A percentile compares a stretch with the other conserved stretches of the same genome.
Conservation (phyloP, 176 grass and related monocot genomes). For the Avena atlantica region DNA sequence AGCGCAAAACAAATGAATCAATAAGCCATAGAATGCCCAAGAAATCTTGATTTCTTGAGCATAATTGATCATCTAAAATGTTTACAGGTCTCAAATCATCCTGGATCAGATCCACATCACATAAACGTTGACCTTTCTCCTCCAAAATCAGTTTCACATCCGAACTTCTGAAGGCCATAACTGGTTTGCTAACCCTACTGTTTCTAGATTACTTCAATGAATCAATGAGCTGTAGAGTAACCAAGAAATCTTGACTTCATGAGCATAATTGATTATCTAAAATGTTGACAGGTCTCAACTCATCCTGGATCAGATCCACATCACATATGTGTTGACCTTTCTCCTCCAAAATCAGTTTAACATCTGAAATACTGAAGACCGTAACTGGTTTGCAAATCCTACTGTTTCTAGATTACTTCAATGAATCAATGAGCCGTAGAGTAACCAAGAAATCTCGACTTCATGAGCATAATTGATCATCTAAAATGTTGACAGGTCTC, state of each 20-base stretch:
- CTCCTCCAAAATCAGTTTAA: background rate
- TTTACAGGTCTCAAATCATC: background rate
- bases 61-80: background rate
- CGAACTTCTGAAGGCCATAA: constrained; percentile 17
- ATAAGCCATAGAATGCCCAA: background rate
- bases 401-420: background rate
- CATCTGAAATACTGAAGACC: background rate
- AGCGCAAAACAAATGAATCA: background rate
- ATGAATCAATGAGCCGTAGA: background rate
- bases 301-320: constrained; percentile 44
- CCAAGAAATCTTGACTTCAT: background rate
- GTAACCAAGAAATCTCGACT: background rate
- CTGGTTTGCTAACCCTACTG: background rate
- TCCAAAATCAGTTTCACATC: constrained; percentile 10
- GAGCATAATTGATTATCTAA: background rate
- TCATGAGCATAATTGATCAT: background rate
- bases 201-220: background rate
- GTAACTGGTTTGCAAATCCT: background rate
- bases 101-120: constrained; percentile 41
- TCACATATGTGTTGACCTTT: constrained; percentile 15
- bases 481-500: background rate
- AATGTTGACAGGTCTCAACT: background rate
- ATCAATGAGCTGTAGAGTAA: background rate
- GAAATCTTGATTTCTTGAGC: background rate
- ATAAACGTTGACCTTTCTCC: constrained; percentile 10